Evolutionary conservation across 805 yeast genomes (phyloP).

Genomic region (Sugiyamaella valdiviana): DNA sequence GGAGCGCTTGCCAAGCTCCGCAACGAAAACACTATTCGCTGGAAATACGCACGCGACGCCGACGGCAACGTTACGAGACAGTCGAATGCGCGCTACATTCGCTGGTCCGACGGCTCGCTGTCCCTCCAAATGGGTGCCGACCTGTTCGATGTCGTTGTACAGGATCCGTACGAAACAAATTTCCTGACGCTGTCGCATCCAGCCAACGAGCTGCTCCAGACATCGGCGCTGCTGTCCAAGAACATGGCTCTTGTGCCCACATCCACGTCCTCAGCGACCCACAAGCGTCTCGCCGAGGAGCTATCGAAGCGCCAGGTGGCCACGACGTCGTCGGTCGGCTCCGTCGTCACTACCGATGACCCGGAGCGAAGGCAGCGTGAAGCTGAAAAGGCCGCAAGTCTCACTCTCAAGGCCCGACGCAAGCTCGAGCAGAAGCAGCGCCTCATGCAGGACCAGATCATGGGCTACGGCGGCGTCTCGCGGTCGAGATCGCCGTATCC

Average conservation of each 20-base stretch:
- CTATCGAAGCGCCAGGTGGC: slow-evolving; percentile 31
- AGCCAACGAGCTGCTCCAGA: slow-evolving; percentile 62
- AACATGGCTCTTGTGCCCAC: slow-evolving; percentile 78
- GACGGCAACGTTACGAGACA: slow-evolving; percentile 66
- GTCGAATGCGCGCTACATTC: slow-evolving; percentile 81
- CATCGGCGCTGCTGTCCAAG: slow-evolving; percentile 58
- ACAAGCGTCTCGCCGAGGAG: slow-evolving; percentile 57
- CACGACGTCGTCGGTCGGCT: slow-evolving; percentile 29
- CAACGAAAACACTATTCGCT: slow-evolving; percentile 82
- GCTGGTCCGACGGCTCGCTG: slow-evolving; percentile 90
- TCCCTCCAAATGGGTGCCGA: slow-evolving; percentile 86
- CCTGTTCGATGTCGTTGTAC: slow-evolving; percentile 65
- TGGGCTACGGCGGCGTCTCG: slow-evolving; percentile 9
- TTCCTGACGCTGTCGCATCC: slow-evolving; percentile 67
- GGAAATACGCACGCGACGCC: slow-evolving; percentile 83
- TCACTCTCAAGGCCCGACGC: slow-evolving; percentile 35
- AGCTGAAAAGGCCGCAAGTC: slow-evolving; percentile 36
- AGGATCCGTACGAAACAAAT: slow-evolving; percentile 59
- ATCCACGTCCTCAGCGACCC: slow-evolving; percentile 81
- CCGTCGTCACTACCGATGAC: slow-evolving; percentile 37
- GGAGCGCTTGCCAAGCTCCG: slow-evolving; percentile 41
- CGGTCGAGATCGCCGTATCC: slow-evolving; percentile 4
- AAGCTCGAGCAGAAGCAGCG: slow-evolving; percentile 36
- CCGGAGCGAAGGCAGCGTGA: slow-evolving; percentile 42
- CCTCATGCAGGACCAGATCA: slow-evolving; percentile 24